These are phyloP conservation scores for Cutaneotrichosporon spelunceum DNA, from an alignment of 1,284 basidiomycete genomes.

Conservation along the genomic window DNA sequence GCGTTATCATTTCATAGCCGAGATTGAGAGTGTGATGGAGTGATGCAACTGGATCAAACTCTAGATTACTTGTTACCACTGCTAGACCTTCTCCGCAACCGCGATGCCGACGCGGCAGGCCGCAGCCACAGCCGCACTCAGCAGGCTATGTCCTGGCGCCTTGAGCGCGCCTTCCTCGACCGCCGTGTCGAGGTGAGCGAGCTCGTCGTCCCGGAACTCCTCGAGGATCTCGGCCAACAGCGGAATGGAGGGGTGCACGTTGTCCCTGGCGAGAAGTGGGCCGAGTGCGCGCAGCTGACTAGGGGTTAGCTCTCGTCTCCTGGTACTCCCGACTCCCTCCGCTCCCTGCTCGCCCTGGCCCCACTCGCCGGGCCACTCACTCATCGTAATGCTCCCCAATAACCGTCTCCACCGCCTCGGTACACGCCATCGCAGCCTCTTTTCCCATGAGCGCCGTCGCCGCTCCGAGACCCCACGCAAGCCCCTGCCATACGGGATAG, in stretches of 20 bases:
- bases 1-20: too few species aligned
- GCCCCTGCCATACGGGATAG: constrained; percentile 76
- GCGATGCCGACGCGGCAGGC: constrained; percentile 89
- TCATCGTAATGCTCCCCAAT: constrained; percentile 98
- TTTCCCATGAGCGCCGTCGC: constrained; percentile 82
- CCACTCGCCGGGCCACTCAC: too few species aligned
- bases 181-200: constrained; percentile 89
- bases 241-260: constrained; percentile 69
- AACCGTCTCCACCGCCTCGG: constrained; percentile 94
- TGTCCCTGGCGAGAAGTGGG: constrained; percentile 39
- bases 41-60: background rate
- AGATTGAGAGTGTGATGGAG: background rate
- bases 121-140: constrained; percentile 76
- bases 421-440: constrained; percentile 96
- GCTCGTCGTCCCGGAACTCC: constrained; percentile 91
- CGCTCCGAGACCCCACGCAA: constrained; percentile 80
- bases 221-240: constrained; percentile 70
- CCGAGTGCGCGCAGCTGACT: constrained; percentile 43
- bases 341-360: background rate
- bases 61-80: too few species aligned
- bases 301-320: background rate
- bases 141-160: constrained; percentile 84
- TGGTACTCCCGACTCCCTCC: too few species aligned
- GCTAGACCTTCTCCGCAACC: constrained; percentile 72
- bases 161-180: constrained; percentile 85